Conservation (phyloP, 441 rosid genomes). For the Jatropha multifida region DNA sequence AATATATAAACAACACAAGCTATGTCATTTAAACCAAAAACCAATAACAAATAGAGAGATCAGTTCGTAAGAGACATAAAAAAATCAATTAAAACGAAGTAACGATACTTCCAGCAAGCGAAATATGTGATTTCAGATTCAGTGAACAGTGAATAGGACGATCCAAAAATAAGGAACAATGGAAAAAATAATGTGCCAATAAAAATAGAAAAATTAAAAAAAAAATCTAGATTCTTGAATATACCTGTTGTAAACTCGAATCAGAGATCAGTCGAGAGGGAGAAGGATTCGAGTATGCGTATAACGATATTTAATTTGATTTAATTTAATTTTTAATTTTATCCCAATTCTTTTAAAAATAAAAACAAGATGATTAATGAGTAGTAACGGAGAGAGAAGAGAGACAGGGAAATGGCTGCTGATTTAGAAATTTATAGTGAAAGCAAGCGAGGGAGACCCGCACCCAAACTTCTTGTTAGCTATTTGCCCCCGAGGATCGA, state of each 20-base stretch:
- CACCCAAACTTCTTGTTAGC: background rate
- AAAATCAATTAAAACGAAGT: background rate
- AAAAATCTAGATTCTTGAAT: conserved; percentile 10
- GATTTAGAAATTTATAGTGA: background rate
- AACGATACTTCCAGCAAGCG: conserved; percentile 3
- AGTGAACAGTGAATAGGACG: conserved; percentile 2
- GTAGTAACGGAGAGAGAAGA: background rate
- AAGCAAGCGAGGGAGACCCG: background rate
- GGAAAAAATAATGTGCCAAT: background rate
- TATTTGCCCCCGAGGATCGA: background rate
- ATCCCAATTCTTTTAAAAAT: background rate
- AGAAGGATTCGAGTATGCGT: background rate
- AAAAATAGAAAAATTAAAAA: background rate
- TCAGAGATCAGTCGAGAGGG: conserved; percentile 2
- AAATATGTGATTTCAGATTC: conserved; percentile 19
- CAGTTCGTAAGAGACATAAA: background rate
- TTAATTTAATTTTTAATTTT: background rate
- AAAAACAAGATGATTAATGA: background rate
- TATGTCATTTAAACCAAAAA: background rate
- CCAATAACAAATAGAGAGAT: conserved; percentile 19
- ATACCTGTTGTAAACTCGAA: conserved; percentile 18
- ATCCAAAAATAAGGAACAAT: background rate
- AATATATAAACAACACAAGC: background rate
- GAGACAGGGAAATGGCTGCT: background rate
- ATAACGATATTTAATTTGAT: background rate